Percentiles rank a stretch among this genome's conserved stretches.
These are phyloP conservation scores for Vinca minor DNA, from an alignment of 257 asterid species.

Conservation along the genomic window DNA sequence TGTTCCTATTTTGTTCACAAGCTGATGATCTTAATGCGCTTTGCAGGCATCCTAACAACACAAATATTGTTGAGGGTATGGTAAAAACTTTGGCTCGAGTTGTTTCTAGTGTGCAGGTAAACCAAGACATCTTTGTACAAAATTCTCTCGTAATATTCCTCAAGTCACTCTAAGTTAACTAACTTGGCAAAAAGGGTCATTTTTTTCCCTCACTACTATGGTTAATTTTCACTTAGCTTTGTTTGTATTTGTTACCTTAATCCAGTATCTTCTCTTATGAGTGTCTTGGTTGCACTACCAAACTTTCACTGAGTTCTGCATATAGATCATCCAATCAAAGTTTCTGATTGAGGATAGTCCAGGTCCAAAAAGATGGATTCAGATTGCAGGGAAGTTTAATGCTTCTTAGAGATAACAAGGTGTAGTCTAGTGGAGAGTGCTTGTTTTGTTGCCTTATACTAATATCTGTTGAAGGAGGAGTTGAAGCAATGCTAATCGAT, in stretches of 20 bases:
- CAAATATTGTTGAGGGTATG: conserved; percentile 86
- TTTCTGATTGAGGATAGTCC: background rate
- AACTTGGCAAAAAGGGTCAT: background rate
- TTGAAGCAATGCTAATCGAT: background rate
- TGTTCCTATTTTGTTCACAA: background rate
- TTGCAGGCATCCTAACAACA: conserved; percentile 84
- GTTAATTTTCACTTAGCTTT: background rate
- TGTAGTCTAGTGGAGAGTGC: background rate
- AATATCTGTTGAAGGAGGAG: background rate
- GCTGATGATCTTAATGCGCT: conserved; percentile 13
- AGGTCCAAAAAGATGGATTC: background rate
- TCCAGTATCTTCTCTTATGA: background rate
- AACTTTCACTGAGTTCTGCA: background rate
- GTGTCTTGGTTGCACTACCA: background rate
- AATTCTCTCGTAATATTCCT: background rate
- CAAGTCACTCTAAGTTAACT: background rate
- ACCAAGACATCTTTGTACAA: conserved; percentile 13
- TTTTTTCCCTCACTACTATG: background rate
- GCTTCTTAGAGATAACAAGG: background rate
- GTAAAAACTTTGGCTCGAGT: conserved; percentile 94
- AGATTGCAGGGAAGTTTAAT: background rate
- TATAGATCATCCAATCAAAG: background rate
- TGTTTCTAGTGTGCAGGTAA: conserved; percentile 81
- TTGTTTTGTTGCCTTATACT: background rate
- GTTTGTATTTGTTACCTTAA: background rate